Base-by-base conservation (phyloP, 805 yeast genomes). In the Jamesozyma jinghongensis region DNA sequence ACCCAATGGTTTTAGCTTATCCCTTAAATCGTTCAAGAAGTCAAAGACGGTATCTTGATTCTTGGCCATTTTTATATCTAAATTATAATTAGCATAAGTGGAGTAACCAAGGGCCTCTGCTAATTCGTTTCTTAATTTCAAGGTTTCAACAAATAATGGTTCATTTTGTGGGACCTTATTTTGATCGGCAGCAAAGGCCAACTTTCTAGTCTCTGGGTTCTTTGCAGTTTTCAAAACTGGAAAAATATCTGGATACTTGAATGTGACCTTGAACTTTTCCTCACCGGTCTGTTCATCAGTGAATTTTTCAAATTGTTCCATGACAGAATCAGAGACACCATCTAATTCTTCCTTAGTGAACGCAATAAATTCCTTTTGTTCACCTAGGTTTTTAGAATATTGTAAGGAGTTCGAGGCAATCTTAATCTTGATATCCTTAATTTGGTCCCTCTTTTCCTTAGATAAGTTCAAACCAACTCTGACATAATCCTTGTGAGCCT, bases 11-110 rank as follows among this genome's bases (percentile, higher is more conserved):
- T 66, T 62, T 39, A 84, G 66, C 56, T 79, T 81, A 3, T 52
- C 50, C 47, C 69, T 71, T 53, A 85, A 69, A 55, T 83, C 88
- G 19, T 66, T 55, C 49, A 85, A 69, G 53, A 85, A 85, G 28
- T 61, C 54, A 50, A 72, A 54, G 17, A 84, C 95, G 19, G 65
- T 73, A 35, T 69, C 67, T 32, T 80, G 75, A 20, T 66, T 69
- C 54, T 85, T 81, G 32, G 94, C 94, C 88, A 85, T 81, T 57
- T 86, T 73, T 40, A 77, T 81, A 47, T 85, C 90, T 48, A 85
- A 68, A 27, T 78, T 73, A 54, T 73, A 84, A 40, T 79, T 81
- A 1, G 92, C 77, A 59, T 73, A 85, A 41, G 74, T 75, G 7
- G 70, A 60, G 61, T 81, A 85, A 17, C 87, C 92, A 52, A 85